Percentiles rank a stretch among this genome's conserved stretches.
Evolutionary conservation across 2,329 filamentous ascomycete genomes (phyloP).

Genomic region (Cladophialophora immunda): DNA sequence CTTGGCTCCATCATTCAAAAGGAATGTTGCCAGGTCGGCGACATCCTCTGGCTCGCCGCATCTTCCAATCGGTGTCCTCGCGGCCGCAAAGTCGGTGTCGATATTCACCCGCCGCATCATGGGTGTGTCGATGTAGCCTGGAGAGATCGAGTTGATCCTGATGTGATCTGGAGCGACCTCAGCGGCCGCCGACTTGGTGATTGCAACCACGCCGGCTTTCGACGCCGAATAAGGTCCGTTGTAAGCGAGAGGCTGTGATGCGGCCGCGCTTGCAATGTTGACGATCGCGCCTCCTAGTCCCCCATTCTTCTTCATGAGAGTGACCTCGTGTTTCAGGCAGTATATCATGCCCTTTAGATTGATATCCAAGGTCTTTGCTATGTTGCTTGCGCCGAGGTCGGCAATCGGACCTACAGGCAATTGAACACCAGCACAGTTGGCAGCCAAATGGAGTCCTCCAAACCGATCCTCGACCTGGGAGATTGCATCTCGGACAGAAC

Average conservation of each 20-base stretch:
- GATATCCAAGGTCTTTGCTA: neutral
- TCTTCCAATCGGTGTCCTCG: neutral
- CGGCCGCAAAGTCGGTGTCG: neutral
- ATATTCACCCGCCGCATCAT: neutral
- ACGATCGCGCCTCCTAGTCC: neutral
- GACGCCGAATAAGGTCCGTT: neutral
- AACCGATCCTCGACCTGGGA: too few species aligned
- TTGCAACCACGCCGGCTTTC: neutral
- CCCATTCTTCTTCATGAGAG: neutral
- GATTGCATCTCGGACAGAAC: too few species aligned
- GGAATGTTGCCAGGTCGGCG: neutral
- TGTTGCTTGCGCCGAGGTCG: neutral
- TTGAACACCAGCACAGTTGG: neutral
- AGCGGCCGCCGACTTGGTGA: neutral
- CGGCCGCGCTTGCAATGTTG: neutral
- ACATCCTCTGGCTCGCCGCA: neutral
- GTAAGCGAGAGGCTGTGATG: neutral
- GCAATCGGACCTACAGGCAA: neutral
- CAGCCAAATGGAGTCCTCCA: neutral
- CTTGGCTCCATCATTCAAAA: neutral
- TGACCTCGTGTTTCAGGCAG: neutral
- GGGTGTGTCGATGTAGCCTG: neutral
- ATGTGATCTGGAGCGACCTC: neutral
- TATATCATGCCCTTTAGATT: neutral
- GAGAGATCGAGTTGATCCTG: neutral